Conservation (phyloP, 768 basidiomycete genomes). For the Lactarius deliciosus region DNA sequence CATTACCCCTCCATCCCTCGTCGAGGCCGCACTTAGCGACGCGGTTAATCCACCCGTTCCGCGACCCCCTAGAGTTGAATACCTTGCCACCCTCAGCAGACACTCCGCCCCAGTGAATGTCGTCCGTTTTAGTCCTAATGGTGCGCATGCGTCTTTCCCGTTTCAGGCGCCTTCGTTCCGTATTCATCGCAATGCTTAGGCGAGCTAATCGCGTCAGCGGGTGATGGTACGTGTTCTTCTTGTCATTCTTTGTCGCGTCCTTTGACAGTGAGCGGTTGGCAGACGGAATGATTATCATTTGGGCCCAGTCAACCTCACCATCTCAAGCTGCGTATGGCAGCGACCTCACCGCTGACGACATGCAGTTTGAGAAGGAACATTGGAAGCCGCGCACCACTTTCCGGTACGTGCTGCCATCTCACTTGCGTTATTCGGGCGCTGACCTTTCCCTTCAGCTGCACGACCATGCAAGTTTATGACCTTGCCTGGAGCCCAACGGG, state of each 20-base stretch:
- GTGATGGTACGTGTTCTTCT: slow-evolving; percentile 70
- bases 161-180: slow-evolving; percentile 9
- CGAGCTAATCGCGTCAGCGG: slow-evolving; percentile 91
- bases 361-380: slow-evolving; percentile 89
- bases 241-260: slow-evolving; percentile 9
- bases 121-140: slow-evolving; percentile 93
- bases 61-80: slow-evolving; percentile 88
- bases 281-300: slow-evolving; percentile 98
- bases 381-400: slow-evolving; percentile 91
- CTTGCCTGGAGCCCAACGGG: slow-evolving; percentile 96
- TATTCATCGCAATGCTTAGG: slow-evolving; percentile 45
- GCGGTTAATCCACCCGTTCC: slow-evolving; percentile 38
- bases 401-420: slow-evolving; percentile 48
- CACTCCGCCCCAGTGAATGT: slow-evolving; percentile 97
- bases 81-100: slow-evolving; percentile 88
- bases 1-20: slow-evolving; percentile 65
- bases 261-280: slow-evolving; percentile 9
- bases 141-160: slow-evolving; percentile 42
- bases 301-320: slow-evolving; percentile 80
- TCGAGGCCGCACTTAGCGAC: slow-evolving; percentile 41
- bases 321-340: slow-evolving; percentile 77
- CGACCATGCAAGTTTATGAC: slow-evolving; percentile 96
- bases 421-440: neutral
- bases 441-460: slow-evolving; percentile 54
- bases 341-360: slow-evolving; percentile 72